Conservation (phyloP, 768 basidiomycete genomes). For the Suillus cothurnatus region DNA sequence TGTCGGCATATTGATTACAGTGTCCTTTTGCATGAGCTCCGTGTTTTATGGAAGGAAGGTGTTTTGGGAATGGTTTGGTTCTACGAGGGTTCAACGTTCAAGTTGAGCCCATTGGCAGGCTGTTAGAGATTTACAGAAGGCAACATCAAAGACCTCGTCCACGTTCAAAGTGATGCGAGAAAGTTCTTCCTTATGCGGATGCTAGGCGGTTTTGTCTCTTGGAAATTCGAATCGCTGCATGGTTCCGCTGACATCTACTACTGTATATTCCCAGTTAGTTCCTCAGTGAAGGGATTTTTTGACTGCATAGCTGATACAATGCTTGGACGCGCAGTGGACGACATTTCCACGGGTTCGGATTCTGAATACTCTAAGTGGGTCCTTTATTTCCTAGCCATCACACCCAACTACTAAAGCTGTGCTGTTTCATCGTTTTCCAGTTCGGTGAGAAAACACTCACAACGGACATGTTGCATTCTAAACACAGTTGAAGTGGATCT, state of each 20-base stretch:
- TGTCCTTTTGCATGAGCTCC: constrained; percentile 30
- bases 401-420: constrained; percentile 2
- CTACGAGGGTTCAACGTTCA: constrained; percentile 4
- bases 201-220: not conserved
- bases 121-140: not conserved
- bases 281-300: constrained; percentile 12
- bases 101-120: not conserved
- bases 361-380: constrained; percentile 94
- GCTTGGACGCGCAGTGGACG: constrained; percentile 65
- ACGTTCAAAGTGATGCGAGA: constrained; percentile 14
- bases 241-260: constrained; percentile 8
- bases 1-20: constrained; percentile 37
- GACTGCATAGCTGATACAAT: constrained; percentile 30
- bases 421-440: constrained; percentile 16
- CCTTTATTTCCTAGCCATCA: constrained; percentile 9
- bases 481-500: constrained; percentile 75
- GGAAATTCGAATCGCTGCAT: constrained; percentile 17
- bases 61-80: not conserved
- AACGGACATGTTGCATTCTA: constrained; percentile 18
- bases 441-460: constrained; percentile 29
- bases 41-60: not conserved
- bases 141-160: not conserved
- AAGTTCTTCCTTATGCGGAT: constrained; percentile 15
- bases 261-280: constrained; percentile 27
- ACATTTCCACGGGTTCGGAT: constrained; percentile 89